These are phyloP conservation scores for Phyllosticta citribraziliensis DNA, from an alignment of 2,329 filamentous ascomycete species.

Conservation along the genomic window DNA sequence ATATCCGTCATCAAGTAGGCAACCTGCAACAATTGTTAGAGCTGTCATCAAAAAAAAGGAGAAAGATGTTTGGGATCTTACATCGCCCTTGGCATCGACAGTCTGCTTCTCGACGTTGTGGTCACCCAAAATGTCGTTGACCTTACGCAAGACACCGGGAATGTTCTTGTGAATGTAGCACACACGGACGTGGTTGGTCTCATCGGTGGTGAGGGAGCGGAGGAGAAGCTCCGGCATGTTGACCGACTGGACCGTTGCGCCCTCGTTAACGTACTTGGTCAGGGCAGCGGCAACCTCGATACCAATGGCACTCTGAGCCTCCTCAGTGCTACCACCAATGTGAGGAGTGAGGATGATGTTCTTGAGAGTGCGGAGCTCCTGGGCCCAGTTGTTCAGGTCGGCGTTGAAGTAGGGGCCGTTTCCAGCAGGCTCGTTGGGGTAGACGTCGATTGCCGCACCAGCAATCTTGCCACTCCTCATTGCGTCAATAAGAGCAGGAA, in stretches of 20 bases:
- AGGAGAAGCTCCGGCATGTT: conserved; percentile 94
- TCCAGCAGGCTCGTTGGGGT: conserved; percentile 82
- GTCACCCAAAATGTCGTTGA: conserved; percentile 87
- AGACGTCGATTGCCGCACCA: conserved; percentile 93
- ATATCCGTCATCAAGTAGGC: conserved; percentile 98
- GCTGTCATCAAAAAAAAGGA: not conserved
- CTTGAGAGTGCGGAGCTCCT: conserved; percentile 73
- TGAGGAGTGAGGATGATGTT: conserved; percentile 95
- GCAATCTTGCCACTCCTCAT: conserved; percentile 80
- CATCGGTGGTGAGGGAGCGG: conserved; percentile 80
- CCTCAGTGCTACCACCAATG: conserved; percentile 95
- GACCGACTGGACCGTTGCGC: conserved; percentile 80
- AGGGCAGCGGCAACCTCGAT: conserved; percentile 83
- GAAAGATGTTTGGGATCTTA: conserved; percentile 22
- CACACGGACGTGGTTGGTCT: conserved; percentile 80
- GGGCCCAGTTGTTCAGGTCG: conserved; percentile 70
- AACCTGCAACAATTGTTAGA: conserved; percentile 37
- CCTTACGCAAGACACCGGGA: conserved; percentile 85
- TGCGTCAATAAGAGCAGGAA: conserved; percentile 79
- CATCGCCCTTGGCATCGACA: conserved; percentile 86
- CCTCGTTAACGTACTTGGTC: conserved; percentile 92
- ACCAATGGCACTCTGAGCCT: conserved; percentile 92
- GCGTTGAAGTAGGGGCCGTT: conserved; percentile 94
- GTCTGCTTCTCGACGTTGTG: conserved; percentile 99
- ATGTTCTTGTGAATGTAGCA: conserved; percentile 97